Evolutionary conservation across 192 early-diverging fungal species (phyloP).

Genomic region (Coemansia sp.): DNA sequence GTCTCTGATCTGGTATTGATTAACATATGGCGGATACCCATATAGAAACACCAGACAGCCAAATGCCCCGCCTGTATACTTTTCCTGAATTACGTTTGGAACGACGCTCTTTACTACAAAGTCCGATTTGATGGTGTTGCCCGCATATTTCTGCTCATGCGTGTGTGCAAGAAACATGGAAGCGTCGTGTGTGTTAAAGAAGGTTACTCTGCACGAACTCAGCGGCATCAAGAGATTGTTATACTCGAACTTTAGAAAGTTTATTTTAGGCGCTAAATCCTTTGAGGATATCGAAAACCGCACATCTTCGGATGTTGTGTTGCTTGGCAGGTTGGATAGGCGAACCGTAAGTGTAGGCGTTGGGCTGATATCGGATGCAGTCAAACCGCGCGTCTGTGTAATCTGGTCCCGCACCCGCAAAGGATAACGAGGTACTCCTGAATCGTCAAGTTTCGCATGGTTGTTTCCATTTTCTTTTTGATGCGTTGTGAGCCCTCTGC

Average conservation of each 20-base stretch:
- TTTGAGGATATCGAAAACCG: constrained; percentile 8
- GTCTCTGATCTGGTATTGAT: constrained; percentile 32
- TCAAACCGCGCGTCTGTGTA: not conserved
- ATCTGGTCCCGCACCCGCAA: constrained; percentile 2
- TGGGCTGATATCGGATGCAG: constrained; percentile 25
- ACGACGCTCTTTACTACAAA: constrained; percentile 21
- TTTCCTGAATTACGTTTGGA: constrained; percentile 22
- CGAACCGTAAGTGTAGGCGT: constrained; percentile 29
- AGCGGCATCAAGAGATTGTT: constrained; percentile 30
- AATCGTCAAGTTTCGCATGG: not conserved
- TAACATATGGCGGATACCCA: constrained; percentile 40
- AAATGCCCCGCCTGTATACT: constrained; percentile 27
- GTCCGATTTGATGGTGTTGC: constrained; percentile 15
- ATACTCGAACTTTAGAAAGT: constrained; percentile 35
- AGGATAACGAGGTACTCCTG: constrained; percentile 6
- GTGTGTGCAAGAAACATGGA: constrained; percentile 18
- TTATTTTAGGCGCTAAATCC: constrained; percentile 10
- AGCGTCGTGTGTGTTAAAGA: constrained; percentile 26
- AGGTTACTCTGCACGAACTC: constrained; percentile 28
- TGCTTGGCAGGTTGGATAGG: constrained; percentile 34
- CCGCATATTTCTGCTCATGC: constrained; percentile 21
- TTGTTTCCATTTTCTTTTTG: not conserved
- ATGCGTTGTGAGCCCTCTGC: no score
- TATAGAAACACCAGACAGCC: constrained; percentile 42
- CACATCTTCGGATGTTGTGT: constrained; percentile 29